Evolutionary conservation across 768 basidiomycete species (phyloP).

Genomic region (Lactarius tabidus): DNA sequence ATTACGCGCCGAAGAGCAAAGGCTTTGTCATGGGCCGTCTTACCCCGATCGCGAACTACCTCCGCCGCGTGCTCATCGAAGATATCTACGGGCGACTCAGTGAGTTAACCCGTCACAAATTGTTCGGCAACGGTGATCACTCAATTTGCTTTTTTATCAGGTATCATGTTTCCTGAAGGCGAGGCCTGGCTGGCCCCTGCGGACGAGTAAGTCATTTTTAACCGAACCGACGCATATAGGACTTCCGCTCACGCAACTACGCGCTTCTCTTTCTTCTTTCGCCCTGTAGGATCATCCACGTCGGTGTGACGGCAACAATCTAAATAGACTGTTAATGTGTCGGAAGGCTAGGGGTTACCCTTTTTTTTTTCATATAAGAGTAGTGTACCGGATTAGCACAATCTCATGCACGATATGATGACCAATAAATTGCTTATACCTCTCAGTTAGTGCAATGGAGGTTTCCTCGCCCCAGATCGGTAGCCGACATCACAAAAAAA

Average conservation of each 20-base stretch:
- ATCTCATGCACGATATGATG: not conserved
- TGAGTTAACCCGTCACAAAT: conserved; percentile 28
- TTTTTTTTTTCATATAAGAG: not conserved
- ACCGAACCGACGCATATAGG: not conserved
- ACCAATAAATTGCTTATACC: not conserved
- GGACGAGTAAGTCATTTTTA: conserved; percentile 42
- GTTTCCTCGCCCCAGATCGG: not conserved
- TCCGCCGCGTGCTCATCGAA: conserved; percentile 54
- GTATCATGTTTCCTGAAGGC: conserved; percentile 60
- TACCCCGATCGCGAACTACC: conserved; percentile 37
- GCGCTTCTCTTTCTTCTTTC: not conserved
- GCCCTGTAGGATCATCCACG: conserved; percentile 13
- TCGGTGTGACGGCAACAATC: conserved; percentile 19
- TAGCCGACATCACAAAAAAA: too few species aligned
- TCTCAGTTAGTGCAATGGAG: not conserved
- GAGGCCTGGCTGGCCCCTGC: conserved; percentile 52
- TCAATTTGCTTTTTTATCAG: conserved; percentile 29
- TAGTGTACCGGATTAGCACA: not conserved
- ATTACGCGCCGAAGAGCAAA: conserved; percentile 52
- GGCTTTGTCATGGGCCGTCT: conserved; percentile 32
- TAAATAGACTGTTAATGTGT: not conserved
- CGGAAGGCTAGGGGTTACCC: not conserved
- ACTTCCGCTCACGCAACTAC: not conserved
- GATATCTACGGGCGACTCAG: conserved; percentile 56
- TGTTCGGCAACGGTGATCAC: not conserved